phyloP scores from a whole-genome alignment of 2,329 filamentous ascomycete species.

The Fusarium coicis region DNA sequence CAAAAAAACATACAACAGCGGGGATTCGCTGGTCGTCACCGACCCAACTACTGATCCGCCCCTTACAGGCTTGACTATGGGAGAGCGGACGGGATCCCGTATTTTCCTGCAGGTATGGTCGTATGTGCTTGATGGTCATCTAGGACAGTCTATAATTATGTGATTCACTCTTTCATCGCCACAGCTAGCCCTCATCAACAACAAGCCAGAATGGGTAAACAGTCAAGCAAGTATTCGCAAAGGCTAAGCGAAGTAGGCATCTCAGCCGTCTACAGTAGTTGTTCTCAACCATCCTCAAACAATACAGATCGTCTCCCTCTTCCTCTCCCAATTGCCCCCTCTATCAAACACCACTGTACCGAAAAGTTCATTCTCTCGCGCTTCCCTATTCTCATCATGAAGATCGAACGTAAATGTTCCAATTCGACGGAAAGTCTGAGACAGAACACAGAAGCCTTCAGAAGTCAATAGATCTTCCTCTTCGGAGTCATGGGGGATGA shows the following conservation, averaged over 20 bases:
- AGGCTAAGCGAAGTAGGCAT: no score
- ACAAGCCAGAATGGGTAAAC: not conserved
- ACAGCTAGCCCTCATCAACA: no score
- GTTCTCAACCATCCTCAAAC: rapidly evolving
- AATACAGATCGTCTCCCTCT: not conserved
- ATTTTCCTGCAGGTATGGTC: not conserved
- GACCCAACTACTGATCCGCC: not conserved
- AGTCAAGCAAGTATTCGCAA: not conserved
- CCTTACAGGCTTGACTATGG: not conserved
- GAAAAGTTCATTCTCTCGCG: not conserved
- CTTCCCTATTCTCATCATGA: not conserved
- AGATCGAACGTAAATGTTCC: constrained; percentile 1
- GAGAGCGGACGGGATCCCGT: not conserved
- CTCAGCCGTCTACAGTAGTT: not conserved
- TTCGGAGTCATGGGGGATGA: rapidly evolving
- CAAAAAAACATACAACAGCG: not conserved
- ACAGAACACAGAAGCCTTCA: not conserved
- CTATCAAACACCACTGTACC: not conserved
- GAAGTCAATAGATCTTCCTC: rapidly evolving
- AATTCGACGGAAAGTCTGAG: not conserved
- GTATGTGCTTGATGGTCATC: rapidly evolving
- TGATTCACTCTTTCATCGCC: rapidly evolving
- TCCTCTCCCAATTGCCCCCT: not conserved
- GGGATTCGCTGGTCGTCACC: not conserved
- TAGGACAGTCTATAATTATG: rapidly evolving